Evolutionary conservation across 2,329 filamentous ascomycete genomes (phyloP).

Genomic region (Ophiostoma ips): DNA sequence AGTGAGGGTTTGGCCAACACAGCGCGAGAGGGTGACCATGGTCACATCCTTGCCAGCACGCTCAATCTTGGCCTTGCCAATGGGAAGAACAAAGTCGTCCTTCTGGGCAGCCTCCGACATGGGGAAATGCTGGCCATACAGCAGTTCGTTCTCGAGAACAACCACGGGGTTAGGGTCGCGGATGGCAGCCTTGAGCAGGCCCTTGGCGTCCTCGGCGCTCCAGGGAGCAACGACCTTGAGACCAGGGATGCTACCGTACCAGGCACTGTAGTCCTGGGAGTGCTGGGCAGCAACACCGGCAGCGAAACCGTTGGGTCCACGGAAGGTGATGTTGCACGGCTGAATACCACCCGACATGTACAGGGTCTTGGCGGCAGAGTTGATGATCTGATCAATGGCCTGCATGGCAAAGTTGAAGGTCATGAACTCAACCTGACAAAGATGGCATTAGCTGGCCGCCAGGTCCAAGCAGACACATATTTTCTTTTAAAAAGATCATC

Average conservation of each 20-base stretch:
- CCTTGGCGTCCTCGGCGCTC: slow-evolving; percentile 97
- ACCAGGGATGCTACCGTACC: slow-evolving; percentile 97
- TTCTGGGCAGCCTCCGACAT: slow-evolving; percentile 96
- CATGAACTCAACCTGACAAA: slow-evolving; percentile 88
- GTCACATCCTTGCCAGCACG: slow-evolving; percentile 91
- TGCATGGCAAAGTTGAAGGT: slow-evolving; percentile 99
- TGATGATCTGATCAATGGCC: slow-evolving; percentile 98
- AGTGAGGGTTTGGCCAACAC: slow-evolving; percentile 78
- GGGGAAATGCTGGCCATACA: slow-evolving; percentile 90
- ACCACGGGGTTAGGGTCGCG: slow-evolving; percentile 95
- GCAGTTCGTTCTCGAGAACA: slow-evolving; percentile 74
- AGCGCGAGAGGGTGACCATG: slow-evolving; percentile 87
- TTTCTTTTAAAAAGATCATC: too few species aligned
- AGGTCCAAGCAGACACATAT: background rate
- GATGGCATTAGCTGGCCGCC: too few species aligned
- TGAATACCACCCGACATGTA: slow-evolving; percentile 99
- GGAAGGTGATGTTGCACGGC: slow-evolving; percentile 99
- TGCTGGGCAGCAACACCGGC: slow-evolving; percentile 92
- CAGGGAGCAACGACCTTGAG: slow-evolving; percentile 94
- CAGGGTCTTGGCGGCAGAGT: slow-evolving; percentile 96
- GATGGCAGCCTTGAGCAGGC: slow-evolving; percentile 92
- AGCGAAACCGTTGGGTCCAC: slow-evolving; percentile 96
- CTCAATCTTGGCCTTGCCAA: slow-evolving; percentile 99
- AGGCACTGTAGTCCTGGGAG: slow-evolving; percentile 96
- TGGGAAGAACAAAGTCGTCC: slow-evolving; percentile 90